A percentile compares a stretch with the other conserved stretches of the same genome.
These are phyloP conservation scores for Chenopodium formosanum DNA, from an alignment of 148 eudicot genomes.

Conservation along the genomic window DNA sequence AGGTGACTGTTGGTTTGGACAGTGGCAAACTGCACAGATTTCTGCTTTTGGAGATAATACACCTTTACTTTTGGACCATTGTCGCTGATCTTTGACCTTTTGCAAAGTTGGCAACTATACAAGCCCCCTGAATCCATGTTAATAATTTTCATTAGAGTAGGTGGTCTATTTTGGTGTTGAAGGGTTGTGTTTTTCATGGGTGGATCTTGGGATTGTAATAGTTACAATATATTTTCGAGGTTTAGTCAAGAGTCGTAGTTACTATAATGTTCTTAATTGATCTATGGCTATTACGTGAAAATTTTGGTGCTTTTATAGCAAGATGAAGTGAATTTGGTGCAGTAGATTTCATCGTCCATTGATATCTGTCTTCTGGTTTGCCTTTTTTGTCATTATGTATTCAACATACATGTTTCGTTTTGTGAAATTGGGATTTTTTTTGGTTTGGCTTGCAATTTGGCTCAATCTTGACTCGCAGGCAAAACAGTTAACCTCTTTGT, in stretches of 20 bases:
- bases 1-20: constrained; percentile 33
- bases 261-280: neutral
- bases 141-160: constrained; percentile 13
- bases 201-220: constrained; percentile 16
- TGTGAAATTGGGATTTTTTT: neutral
- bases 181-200: constrained; percentile 6
- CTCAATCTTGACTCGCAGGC: neutral
- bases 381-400: neutral
- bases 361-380: too few species aligned
- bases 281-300: constrained; percentile 1
- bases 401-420: neutral
- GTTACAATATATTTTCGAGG: neutral
- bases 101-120: constrained; percentile 8
- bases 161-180: constrained; percentile 5
- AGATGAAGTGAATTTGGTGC: neutral
- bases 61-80: constrained; percentile 14
- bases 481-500: too few species aligned
- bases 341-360: neutral
- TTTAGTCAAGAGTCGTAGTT: constrained; percentile 1
- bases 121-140: constrained; percentile 17
- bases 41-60: constrained; percentile 32
- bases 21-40: constrained; percentile 31
- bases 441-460: neutral
- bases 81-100: constrained; percentile 20
- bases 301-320: constrained; percentile 2